Base-by-base conservation (phyloP, 1,139 yeast species). In the Meyerozyma athensensis region DNA sequence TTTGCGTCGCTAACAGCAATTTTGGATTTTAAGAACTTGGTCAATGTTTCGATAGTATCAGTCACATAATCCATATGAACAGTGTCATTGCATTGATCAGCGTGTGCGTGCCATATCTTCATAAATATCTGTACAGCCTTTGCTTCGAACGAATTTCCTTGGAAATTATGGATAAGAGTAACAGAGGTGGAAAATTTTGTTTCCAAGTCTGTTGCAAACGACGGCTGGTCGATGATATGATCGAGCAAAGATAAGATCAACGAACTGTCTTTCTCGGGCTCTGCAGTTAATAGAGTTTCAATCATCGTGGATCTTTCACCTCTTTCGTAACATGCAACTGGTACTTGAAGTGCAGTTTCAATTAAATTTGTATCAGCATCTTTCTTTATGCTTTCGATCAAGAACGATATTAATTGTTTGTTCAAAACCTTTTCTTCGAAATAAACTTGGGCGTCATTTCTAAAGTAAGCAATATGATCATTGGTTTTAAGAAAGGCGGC, bases 371-470 rank as follows among this genome's bases (percentile, higher is more conserved):
- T 12, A 13, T 3, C 17, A 7, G 28, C 17, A 24, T 12, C 9
- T 8, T 24, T 24, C 14, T 14, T 34, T 5, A 12, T 7, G 2
- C n/a, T 18, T 4, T 38, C 37, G 9, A 45, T 36, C 10, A 54
- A 42, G 14, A 39, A 28, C 4, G 53, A 49, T 14, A 69, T 57
- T 5, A 76, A 46, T 1, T 52, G 46, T 3, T 46, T 36, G 2
- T 61, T 55, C 9, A 71, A 36, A 2, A 46, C 49, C 1, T 44
- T 43, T 41, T 75, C 81, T 49, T 81, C 86, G 46, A 70, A 72
- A 13, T 74, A 43, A 3, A 54, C 37, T 5, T 52, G 56, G 9
- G 46, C 49, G 6, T 43, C 39, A 3, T 28, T 7, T 6, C 35
- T 19, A n/a, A 62, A 42, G 37, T 54, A 63, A 1, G 39, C 39